phyloP scores from a whole-genome alignment of 2,329 filamentous ascomycete genomes.

The Neophaeococcomyces mojaviensis region DNA sequence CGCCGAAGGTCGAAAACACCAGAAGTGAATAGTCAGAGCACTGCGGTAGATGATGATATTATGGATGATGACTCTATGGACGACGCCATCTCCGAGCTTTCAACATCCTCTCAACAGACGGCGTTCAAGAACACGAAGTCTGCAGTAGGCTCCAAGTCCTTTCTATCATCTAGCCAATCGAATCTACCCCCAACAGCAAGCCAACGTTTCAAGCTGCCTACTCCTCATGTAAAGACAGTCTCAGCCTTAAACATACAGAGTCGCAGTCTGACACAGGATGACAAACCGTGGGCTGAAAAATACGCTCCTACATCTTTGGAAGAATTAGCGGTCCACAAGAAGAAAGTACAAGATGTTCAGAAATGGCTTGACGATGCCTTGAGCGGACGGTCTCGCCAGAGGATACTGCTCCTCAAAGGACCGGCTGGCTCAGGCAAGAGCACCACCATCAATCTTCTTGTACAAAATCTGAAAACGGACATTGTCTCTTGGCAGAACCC shows the following conservation, averaged over 20 bases:
- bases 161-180: conserved; percentile 6
- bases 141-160: conserved; percentile 4
- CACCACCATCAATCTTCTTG: conserved; percentile 70
- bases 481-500: conserved; percentile 91
- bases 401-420: conserved; percentile 77
- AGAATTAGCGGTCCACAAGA: conserved; percentile 90
- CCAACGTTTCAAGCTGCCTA: conserved; percentile 17
- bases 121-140: not conserved
- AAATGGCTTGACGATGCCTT: conserved; percentile 74
- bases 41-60: conserved; percentile 25
- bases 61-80: conserved; percentile 28
- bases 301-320: conserved; percentile 69
- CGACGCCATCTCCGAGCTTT: conserved; percentile 32
- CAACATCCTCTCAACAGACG: conserved; percentile 9
- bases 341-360: conserved; percentile 79
- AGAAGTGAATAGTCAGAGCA: conserved; percentile 14
- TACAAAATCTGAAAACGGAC: conserved; percentile 67
- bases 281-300: conserved; percentile 77
- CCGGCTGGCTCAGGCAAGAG: conserved; percentile 91
- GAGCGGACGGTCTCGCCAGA: conserved; percentile 45
- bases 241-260: conserved; percentile 6
- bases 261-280: conserved; percentile 42
- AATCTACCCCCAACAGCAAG: conserved; percentile 18
- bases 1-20: conserved; percentile 25
- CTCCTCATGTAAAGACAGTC: conserved; percentile 4